A percentile compares a stretch with the other conserved stretches of the same genome.
Evolutionary conservation across 352 stramenopile species (phyloP).

Genomic region (Globisporangium irregulare): DNA sequence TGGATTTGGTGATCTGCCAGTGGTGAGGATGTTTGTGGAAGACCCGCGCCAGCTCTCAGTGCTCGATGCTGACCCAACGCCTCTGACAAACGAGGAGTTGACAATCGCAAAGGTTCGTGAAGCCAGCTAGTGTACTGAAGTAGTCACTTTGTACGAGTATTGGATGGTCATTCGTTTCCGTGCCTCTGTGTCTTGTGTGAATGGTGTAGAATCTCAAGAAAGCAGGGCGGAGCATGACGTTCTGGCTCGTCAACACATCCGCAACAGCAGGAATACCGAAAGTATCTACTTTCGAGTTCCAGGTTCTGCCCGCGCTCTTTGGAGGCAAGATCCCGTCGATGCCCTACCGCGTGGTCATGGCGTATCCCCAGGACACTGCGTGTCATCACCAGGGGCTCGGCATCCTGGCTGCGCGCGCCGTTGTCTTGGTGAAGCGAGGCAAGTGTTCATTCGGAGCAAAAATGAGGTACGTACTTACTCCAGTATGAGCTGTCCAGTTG

Average conservation of each 20-base stretch:
- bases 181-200: neutral
- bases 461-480: conserved; percentile 35
- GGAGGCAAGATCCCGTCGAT: conserved; percentile 41
- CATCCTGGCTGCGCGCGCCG: conserved; percentile 48
- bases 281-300: conserved; percentile 22
- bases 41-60: conserved; percentile 25
- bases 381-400: conserved; percentile 61
- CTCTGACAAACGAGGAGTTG: conserved; percentile 49
- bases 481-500: too few species aligned
- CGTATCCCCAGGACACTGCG: conserved; percentile 68
- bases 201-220: conserved; percentile 40
- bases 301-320: conserved; percentile 54
- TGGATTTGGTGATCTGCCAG: neutral
- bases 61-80: conserved; percentile 23
- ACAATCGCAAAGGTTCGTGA: conserved; percentile 24
- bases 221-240: conserved; percentile 35
- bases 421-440: conserved; percentile 69
- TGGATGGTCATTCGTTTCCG: neutral
- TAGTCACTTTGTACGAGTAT: neutral
- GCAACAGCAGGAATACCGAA: neutral
- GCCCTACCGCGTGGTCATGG: conserved; percentile 54
- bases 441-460: conserved; percentile 65
- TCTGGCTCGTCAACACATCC: conserved; percentile 52
- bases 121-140: neutral
- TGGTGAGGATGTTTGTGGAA: conserved; percentile 17